These are phyloP conservation scores for Westerdykella sp. DNA, from an alignment of 2,329 filamentous ascomycete species.

Conservation along the genomic window DNA sequence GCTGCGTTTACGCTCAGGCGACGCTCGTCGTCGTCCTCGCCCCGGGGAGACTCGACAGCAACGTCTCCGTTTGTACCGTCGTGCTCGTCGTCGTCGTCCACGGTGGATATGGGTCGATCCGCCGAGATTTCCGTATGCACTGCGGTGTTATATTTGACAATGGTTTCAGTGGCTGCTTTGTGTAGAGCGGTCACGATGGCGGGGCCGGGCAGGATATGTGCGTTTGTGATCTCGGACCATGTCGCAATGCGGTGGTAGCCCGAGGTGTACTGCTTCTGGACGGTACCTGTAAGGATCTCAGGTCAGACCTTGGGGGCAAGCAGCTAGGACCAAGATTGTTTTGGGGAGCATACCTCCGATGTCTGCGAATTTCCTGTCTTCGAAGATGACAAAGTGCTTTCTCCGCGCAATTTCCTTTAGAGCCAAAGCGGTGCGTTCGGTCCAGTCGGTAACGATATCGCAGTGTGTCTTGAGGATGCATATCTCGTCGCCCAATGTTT, in stretches of 20 bases:
- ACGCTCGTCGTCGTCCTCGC: conserved; percentile 26
- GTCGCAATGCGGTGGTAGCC: conserved; percentile 47
- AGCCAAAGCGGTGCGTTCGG: conserved; percentile 47
- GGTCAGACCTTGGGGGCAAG: not conserved
- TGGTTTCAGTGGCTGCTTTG: conserved; percentile 43
- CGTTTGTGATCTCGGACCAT: conserved; percentile 50
- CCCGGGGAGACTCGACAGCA: conserved; percentile 28
- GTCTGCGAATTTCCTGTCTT: conserved; percentile 52
- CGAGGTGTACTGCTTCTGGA: conserved; percentile 50
- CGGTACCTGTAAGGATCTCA: conserved; percentile 38
- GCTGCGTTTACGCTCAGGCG: conserved; percentile 35
- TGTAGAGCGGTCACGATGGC: conserved; percentile 48
- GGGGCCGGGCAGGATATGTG: conserved; percentile 49
- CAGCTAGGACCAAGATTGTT: not conserved
- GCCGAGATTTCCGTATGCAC: conserved; percentile 48
- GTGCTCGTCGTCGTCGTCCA: conserved; percentile 36
- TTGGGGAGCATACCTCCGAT: conserved; percentile 44
- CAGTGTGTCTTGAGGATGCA: conserved; percentile 57
- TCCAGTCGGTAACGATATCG: conserved; percentile 57
- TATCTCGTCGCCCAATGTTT: conserved; percentile 55
- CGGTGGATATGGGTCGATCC: conserved; percentile 17
- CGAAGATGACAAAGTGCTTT: conserved; percentile 49
- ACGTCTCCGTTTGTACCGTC: conserved; percentile 28
- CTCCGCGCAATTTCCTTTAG: conserved; percentile 44
- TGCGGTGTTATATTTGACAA: conserved; percentile 45